Evolutionary conservation across 116 monocot genomes (phyloP).

Genomic region (Phalaenopsis hybrid): DNA sequence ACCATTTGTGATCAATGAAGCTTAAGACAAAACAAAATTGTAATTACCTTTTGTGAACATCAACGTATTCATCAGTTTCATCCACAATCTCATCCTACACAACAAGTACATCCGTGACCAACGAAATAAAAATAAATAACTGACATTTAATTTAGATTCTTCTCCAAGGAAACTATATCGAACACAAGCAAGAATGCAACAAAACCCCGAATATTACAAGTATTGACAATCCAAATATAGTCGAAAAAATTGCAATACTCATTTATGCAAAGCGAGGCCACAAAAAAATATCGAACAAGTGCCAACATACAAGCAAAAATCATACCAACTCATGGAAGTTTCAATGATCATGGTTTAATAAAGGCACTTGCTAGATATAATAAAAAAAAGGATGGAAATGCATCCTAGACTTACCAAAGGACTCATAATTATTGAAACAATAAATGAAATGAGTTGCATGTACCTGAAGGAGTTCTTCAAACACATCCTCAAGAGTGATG

Average conservation of each 20-base stretch:
- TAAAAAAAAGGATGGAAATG: not conserved
- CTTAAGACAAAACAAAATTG: not conserved
- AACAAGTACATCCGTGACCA: conserved; percentile 6
- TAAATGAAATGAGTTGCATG: not conserved
- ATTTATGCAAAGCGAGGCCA: not conserved
- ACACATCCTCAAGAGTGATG: conserved; percentile 98
- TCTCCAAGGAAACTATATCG: not conserved
- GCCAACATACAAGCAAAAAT: not conserved
- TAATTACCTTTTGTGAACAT: conserved; percentile 88
- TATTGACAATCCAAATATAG: not conserved
- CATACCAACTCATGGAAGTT: not conserved
- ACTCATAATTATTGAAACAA: too few species aligned
- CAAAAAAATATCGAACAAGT: not conserved
- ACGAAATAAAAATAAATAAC: not conserved
- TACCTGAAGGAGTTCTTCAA: conserved; percentile 97
- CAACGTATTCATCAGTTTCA: conserved; percentile 98
- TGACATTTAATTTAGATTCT: not conserved
- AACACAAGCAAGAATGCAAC: not conserved
- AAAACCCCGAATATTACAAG: not conserved
- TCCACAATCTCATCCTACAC: conserved; percentile 98
- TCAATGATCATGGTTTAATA: not conserved
- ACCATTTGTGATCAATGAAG: not conserved
- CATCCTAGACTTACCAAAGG: too few species aligned
- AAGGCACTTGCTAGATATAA: not conserved
- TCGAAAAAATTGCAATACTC: not conserved